A percentile compares a stretch with the other conserved stretches of the same genome.
Conservation (phyloP, 192 early-diverging fungal genomes). For the Phlyctochytrium arcticum region DNA sequence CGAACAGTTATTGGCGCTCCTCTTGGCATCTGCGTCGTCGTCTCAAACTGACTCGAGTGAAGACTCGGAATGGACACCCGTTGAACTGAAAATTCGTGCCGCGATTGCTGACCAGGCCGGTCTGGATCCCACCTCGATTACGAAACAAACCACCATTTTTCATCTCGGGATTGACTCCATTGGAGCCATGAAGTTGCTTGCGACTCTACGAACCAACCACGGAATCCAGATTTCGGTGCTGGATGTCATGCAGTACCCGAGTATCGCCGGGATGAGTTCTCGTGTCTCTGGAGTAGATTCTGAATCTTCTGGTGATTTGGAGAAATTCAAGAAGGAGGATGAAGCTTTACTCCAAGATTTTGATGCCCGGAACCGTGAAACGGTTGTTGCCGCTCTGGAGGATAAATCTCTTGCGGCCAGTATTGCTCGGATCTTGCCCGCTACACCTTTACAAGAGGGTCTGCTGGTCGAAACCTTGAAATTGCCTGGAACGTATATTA, state of each 20-base stretch:
- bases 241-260: conserved; percentile 4
- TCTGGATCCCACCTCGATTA: background rate
- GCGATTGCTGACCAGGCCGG: background rate
- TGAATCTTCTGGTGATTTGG: background rate
- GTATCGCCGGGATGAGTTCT: background rate
- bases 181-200: background rate
- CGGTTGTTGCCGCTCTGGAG: background rate
- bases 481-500: conserved; percentile 4
- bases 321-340: background rate
- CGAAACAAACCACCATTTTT: conserved; percentile 1
- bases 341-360: background rate
- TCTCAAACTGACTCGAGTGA: background rate
- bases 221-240: background rate
- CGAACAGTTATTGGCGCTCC: background rate
- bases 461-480: conserved; percentile 1
- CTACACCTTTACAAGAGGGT: conserved; percentile 25
- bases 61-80: background rate
- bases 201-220: background rate
- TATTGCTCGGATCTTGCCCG: conserved; percentile 4
- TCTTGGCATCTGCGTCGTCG: background rate
- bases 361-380: background rate
- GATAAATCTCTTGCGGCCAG: background rate
- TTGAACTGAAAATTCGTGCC: background rate
- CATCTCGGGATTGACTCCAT: conserved; percentile 10
- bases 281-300: background rate